Percentiles rank a stretch among this genome's conserved stretches.
These are phyloP conservation scores for Talinum fruticosum DNA, from an alignment of 148 eudicot species.

Conservation along the genomic window DNA sequence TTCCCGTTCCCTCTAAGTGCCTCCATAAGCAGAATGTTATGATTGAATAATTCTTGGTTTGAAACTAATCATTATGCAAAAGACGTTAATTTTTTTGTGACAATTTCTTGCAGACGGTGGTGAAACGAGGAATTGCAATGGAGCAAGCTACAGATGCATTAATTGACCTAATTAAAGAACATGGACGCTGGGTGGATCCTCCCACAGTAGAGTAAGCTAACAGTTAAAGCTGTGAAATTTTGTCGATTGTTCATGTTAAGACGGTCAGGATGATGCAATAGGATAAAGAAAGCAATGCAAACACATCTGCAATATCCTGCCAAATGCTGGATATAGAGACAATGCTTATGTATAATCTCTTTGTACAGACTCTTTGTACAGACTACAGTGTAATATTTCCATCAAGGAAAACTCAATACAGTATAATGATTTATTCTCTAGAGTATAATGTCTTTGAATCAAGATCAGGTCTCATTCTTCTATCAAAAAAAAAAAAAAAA, in stretches of 20 bases:
- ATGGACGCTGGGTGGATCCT: slow-evolving; percentile 97
- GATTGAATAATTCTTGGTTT: not conserved
- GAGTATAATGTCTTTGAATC: no score
- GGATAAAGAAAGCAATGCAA: not conserved
- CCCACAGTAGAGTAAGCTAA: slow-evolving; percentile 57
- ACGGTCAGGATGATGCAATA: not conserved
- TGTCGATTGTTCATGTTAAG: not conserved
- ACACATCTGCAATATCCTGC: not conserved
- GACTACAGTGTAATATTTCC: not conserved
- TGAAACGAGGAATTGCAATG: slow-evolving; percentile 82
- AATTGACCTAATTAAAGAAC: slow-evolving; percentile 84
- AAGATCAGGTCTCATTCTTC: no score
- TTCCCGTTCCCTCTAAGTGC: not conserved
- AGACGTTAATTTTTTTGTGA: not conserved
- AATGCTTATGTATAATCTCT: not conserved
- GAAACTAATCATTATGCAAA: not conserved
- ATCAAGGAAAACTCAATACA: not conserved
- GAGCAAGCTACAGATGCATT: slow-evolving; percentile 90
- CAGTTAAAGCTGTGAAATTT: not conserved
- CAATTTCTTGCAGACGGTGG: slow-evolving; percentile 73
- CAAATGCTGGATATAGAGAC: not conserved
- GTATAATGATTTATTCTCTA: no score
- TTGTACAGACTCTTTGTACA: not conserved
- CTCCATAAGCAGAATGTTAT: not conserved
- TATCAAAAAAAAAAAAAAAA: no score